Evolutionary conservation across 257 asterid genomes (phyloP), one percentile per base, ranked within the genome.

Genomic region (Solanum medicagineum): DNA sequence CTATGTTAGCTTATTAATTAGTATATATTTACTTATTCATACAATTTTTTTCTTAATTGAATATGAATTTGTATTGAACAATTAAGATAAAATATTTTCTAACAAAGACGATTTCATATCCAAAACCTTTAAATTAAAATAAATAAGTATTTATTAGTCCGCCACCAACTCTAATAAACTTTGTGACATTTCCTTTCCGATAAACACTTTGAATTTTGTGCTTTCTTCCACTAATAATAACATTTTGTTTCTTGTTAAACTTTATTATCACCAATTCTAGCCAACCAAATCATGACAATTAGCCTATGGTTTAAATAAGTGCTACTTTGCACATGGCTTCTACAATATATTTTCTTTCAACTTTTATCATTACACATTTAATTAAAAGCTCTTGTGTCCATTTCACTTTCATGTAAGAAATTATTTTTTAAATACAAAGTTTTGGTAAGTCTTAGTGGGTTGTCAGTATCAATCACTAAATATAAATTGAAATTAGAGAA

Each of bases 41-140:
- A 0, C 2, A 29, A 29, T 29, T 29, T 29, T 29, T n/a, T 26
- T 26, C 3, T 0, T 0, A 3, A 36, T 36, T 17, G 40, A 69
- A 16, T 36, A 9, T 0, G 0, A 9, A 36, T 17, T 69, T 0
- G 1, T 8, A 3, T 57, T 0, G 13, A 9, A 8, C 5, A 19
- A 57, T 57, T 6, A 1, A 3, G 0, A 5, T 57, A 57, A 57
- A 57, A 20, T 16, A 8, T 2, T 20, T 14, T 9, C 13, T 59
- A 20, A 20, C 6, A 59, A 8, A 59, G 2, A 8, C 1, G 13
- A 59, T 0, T 19, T 59, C 2, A 20, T 20, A 8, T 6, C 15
- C 5, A 3, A 19, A 8, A 59, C 0, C 26, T 20, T 3, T 69
- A 2, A 26, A 8, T 17, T 17, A 40, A 17, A 15, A 9, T 32